Base-by-base conservation (phyloP, 495 filamentous ascomycete species). In the Penicillium goetzii region DNA sequence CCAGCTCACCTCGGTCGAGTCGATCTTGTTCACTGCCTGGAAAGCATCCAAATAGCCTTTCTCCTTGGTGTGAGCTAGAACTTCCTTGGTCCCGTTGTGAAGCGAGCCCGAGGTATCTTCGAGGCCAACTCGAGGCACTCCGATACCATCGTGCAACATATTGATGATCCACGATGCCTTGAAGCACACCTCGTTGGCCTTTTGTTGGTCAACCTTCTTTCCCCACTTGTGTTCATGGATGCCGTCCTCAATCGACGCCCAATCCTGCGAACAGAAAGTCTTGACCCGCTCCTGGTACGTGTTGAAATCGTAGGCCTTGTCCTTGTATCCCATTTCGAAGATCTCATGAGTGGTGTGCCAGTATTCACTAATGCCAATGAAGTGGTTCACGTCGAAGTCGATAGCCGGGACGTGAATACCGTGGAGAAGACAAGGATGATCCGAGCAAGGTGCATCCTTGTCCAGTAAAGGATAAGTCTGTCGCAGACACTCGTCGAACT, bases 291-390 rank as follows among this genome's bases (percentile, higher is more conserved):
- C 78, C 65, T 97, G 94, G 69, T 97, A 99, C 0, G 90, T 92
- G 36, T 89, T 85, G 66, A 96, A 95, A 65, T 98, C 95, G 75
- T 98, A 98, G 0, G 90, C 86, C 66, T 90, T 91, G 65, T 96
- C 90, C 57, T 89, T 89, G 68, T 90, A 84, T 30, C 86, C 87
- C 72, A 87, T 88, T 62, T 92, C 90, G 68, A 98, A 97, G 1
- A 97, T 87, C 53, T 96, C 92, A 69, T 97, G 94, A 0, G 95
- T 99, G 0, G 94, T 97, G 77, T 99, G 95, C 95, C 95, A 99
- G 72, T 96, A 99, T 72, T 99, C 95, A 19, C 93, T 97, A 58
- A 99, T 94, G 9, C 95, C 95, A 28, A 99, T 89, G 69, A 99
- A 99, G 72, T 98, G 95, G 63, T 99, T 99, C 41, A 99, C 88